Evolutionary conservation across 139 green algal genomes (phyloP), one percentile per base, ranked within the genome.

Genomic region (Ettlia oleoabundans): DNA sequence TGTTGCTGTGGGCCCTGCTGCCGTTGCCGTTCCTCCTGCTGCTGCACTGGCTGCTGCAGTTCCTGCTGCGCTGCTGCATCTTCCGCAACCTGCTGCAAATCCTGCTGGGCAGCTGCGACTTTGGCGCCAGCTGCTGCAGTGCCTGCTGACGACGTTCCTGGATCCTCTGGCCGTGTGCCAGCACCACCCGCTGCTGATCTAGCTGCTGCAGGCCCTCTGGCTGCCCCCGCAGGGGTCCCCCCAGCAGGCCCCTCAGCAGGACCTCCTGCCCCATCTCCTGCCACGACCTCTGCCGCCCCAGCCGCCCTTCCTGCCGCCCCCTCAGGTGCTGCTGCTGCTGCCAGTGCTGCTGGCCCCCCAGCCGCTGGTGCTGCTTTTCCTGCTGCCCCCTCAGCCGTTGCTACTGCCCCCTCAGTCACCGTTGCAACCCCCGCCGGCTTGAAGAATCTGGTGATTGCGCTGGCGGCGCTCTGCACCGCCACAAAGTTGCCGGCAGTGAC

Each of bases 401-500:
- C 35, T 73, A 37, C 37, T 53, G 66, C 37, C 52, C n/a, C n/a
- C n/a, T n/a, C n/a, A n/a, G n/a, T n/a, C n/a, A 30, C 40, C 1
- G 24, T 21, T 26, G 55, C 75, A 3, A 9, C 2, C 8, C 30
- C 13, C 5, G 40, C 47, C 10, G 69, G 55, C 51, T 86, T 86
- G 66, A 87, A 87, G 41, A 85, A 87, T 28, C 73, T 65, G 10
- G 88, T 90, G 72, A 94, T 90, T 32, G 90, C 87, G 21, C 88
- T 90, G 26, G 82, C 73, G 1, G 90, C 87, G 22, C 80, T 73
- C 33, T 88, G 88, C 0, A 89, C 87, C 18, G 78, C 55, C 15
- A 79, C 78, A 81, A 94, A 94, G 43, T 87, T 89, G 64, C 69
- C 79, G 35, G 85, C 88, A 33, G 43, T 64, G 32, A 94, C 42